Evolutionary conservation across 2,329 filamentous ascomycete genomes (phyloP).

Genomic region (Calonectria ilicicola): DNA sequence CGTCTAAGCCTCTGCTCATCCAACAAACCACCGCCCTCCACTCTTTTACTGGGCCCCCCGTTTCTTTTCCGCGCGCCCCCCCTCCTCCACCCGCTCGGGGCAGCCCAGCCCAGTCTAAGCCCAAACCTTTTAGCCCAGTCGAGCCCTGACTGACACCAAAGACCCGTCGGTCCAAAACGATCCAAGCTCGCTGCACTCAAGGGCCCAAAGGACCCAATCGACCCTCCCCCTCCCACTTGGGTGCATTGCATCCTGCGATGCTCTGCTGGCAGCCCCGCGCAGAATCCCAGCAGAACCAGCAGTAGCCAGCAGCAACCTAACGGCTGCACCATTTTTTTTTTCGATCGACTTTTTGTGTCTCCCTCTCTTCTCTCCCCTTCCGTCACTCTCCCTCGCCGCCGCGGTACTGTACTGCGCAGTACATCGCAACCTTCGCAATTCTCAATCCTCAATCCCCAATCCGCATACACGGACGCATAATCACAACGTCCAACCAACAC

Average conservation of each 20-base stretch:
- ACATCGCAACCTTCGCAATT: constrained; percentile 23
- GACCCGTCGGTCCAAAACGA: constrained; percentile 12
- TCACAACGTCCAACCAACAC: neutral
- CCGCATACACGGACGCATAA: constrained; percentile 3
- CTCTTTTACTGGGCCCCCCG: constrained; percentile 20
- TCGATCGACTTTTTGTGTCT: constrained; percentile 40
- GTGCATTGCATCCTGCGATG: constrained; percentile 48
- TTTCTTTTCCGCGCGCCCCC: constrained; percentile 24
- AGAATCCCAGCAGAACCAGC: constrained; percentile 42
- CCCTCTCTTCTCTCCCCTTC: constrained; percentile 27
- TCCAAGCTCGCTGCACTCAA: constrained; percentile 10
- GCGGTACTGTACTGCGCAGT: constrained; percentile 20
- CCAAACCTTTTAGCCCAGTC: constrained; percentile 24
- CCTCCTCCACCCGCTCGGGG: constrained; percentile 17
- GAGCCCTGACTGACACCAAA: constrained; percentile 30
- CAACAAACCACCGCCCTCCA: constrained; percentile 21
- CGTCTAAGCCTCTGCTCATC: constrained; percentile 20
- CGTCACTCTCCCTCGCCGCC: constrained; percentile 24
- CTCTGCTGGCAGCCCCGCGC: constrained; percentile 48
- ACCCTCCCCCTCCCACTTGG: constrained; percentile 39
- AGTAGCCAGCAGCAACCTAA: constrained; percentile 37
- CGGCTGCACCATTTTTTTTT: constrained; percentile 36
- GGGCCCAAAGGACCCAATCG: constrained; percentile 34
- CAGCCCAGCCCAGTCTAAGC: constrained; percentile 24
- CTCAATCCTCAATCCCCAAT: neutral